phyloP scores from a whole-genome alignment of 352 stramenopile species.

The Plasmopara muralis region DNA sequence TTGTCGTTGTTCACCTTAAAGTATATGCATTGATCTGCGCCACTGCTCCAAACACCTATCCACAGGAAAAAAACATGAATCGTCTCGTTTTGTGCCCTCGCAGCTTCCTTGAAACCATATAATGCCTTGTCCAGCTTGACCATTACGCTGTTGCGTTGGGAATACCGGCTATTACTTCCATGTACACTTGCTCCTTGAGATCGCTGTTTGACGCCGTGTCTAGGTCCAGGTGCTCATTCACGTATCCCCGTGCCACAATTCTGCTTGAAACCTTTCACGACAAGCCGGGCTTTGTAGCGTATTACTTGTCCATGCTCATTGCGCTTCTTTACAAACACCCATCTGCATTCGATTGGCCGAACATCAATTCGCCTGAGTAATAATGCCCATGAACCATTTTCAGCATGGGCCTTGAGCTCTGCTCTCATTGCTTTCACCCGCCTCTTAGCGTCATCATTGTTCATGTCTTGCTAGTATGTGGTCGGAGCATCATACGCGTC shows the following conservation, averaged over 20 bases:
- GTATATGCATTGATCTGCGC: neutral
- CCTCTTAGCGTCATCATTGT: too few species aligned
- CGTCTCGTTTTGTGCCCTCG: neutral
- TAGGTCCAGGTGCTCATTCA: neutral
- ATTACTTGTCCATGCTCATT: neutral
- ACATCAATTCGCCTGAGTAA: neutral
- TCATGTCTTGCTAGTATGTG: neutral
- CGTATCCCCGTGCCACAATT: neutral
- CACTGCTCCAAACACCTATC: neutral
- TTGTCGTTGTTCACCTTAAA: neutral
- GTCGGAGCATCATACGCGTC: too few species aligned
- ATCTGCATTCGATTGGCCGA: neutral
- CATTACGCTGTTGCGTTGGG: neutral
- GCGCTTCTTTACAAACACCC: neutral
- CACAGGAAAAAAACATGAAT: neutral
- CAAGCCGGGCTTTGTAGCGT: neutral
- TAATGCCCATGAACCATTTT: neutral
- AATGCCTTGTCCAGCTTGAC: neutral
- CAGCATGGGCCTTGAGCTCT: neutral
- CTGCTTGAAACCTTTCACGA: neutral
- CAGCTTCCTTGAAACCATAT: neutral
- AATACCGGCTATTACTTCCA: neutral
- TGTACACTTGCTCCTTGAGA: neutral
- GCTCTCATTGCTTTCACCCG: neutral
- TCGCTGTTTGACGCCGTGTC: neutral